Conservation (phyloP, 441 rosid species). For the Croton setiger region DNA sequence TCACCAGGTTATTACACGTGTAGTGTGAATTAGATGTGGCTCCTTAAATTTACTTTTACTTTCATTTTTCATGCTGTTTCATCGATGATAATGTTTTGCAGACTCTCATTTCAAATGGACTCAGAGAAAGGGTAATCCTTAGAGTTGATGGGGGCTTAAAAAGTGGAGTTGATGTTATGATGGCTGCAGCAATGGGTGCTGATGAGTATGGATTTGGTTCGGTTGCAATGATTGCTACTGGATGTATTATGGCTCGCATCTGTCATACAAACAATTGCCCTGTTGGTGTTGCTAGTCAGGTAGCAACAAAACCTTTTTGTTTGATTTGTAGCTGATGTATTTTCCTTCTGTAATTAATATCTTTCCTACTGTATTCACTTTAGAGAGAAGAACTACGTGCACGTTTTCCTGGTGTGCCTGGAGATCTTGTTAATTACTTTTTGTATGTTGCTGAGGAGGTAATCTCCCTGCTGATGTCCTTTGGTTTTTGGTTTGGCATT, state of each 20-base stretch:
- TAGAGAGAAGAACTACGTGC: constrained; percentile 98
- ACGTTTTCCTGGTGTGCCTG: constrained; percentile 99
- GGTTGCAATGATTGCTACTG: constrained; percentile 99
- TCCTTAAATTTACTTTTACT: constrained; percentile 9
- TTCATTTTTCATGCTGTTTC: constrained; percentile 18
- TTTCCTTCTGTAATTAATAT: constrained; percentile 16
- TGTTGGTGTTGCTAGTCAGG: constrained; percentile 99
- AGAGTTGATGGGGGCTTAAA: constrained; percentile 96
- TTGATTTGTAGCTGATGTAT: constrained; percentile 9
- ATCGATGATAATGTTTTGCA: constrained; percentile 34
- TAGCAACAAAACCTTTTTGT: constrained; percentile 25
- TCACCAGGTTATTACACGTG: constrained; percentile 61
- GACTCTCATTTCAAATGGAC: constrained; percentile 93
- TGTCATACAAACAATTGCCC: constrained; percentile 99
- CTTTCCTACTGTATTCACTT: constrained; percentile 14
- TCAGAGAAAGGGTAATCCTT: constrained; percentile 94
- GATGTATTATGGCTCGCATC: constrained; percentile 99
- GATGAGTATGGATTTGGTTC: constrained; percentile 99
- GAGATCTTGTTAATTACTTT: constrained; percentile 96
- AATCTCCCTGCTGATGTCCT: constrained; percentile 21
- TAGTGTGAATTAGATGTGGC: constrained; percentile 17
- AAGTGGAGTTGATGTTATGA: constrained; percentile 95
- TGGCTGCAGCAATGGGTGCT: constrained; percentile 99
- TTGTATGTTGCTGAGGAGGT: constrained; percentile 99
- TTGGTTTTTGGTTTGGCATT: constrained; percentile 13